Percentiles rank a stretch among this genome's conserved stretches.
Conservation (phyloP, 306 rosid genomes). For the Fragaria nilgerrensis region DNA sequence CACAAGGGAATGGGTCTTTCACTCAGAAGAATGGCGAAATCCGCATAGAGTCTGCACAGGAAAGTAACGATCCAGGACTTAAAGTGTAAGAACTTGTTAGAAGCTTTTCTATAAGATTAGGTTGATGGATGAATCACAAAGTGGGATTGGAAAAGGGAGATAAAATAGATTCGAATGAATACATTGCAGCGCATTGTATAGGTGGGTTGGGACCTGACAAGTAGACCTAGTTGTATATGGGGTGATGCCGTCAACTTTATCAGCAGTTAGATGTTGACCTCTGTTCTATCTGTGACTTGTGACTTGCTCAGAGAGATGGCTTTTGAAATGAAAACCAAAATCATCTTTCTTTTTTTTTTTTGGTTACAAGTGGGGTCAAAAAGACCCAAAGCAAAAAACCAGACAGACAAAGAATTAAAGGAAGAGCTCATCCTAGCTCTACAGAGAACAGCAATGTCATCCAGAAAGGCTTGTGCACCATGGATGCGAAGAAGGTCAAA, state of each 20-base stretch:
- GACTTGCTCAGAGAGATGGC: background rate
- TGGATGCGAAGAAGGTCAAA: too few species aligned
- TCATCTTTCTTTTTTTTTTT: background rate
- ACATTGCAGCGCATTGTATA: constrained; percentile 15
- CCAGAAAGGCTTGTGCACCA: too few species aligned
- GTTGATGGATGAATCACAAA: constrained; percentile 26
- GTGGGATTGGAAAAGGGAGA: constrained; percentile 16
- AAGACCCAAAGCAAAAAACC: too few species aligned
- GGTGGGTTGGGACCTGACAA: background rate
- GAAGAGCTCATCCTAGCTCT: too few species aligned
- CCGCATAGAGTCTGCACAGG: constrained; percentile 35
- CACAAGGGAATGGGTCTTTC: constrained; percentile 51
- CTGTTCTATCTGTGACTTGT: background rate
- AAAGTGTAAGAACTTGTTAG: constrained; percentile 43
- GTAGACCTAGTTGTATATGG: background rate
- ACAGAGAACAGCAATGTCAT: too few species aligned
- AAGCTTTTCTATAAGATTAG: constrained; percentile 9
- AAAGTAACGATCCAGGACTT: constrained; percentile 34
- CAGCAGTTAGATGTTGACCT: background rate
- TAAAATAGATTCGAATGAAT: constrained; percentile 23
- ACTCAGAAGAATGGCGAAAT: constrained; percentile 49
- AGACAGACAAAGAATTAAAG: too few species aligned
- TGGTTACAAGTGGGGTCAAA: too few species aligned
- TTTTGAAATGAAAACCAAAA: background rate
- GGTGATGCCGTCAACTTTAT: background rate